Evolutionary conservation across 2,329 filamentous ascomycete species (phyloP).

Genomic region (Rutstroemia sp.): DNA sequence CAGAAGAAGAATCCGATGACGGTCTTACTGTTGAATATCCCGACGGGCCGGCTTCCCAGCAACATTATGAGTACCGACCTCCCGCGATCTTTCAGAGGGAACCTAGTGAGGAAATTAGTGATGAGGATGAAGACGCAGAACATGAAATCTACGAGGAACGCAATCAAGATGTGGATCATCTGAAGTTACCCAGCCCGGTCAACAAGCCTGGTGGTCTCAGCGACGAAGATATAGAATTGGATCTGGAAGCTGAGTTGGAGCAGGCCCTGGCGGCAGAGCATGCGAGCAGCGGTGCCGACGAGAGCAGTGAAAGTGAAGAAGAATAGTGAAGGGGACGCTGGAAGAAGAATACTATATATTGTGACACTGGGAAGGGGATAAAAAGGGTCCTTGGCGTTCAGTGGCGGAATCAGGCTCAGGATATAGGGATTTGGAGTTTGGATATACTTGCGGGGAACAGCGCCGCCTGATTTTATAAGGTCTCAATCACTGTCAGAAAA

Average conservation of each 20-base stretch:
- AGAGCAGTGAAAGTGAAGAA: slow-evolving; percentile 31
- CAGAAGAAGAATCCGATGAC: slow-evolving; percentile 43
- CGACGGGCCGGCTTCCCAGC: slow-evolving; percentile 36
- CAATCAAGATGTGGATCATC: slow-evolving; percentile 33
- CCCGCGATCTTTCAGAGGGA: slow-evolving; percentile 22
- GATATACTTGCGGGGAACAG: too few relatives aligned
- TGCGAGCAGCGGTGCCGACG: slow-evolving; percentile 10
- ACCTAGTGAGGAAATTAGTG: slow-evolving; percentile 32
- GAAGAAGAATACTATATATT: slow-evolving; percentile 27
- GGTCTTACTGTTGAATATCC: slow-evolving; percentile 54
- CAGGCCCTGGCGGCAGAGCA: slow-evolving; percentile 23
- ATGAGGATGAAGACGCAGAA: slow-evolving; percentile 41
- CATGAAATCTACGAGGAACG: slow-evolving; percentile 32
- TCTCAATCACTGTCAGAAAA: too few relatives aligned
- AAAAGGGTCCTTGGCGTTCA: neutral
- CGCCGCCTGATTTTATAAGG: too few relatives aligned
- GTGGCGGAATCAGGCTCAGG: too few relatives aligned
- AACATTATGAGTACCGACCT: slow-evolving; percentile 19
- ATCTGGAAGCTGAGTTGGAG: slow-evolving; percentile 29
- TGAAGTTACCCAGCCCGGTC: slow-evolving; percentile 48
- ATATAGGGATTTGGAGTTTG: too few relatives aligned
- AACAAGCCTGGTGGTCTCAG: slow-evolving; percentile 29
- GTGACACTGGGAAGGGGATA: neutral
- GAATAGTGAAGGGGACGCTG: slow-evolving; percentile 29
- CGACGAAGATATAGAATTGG: slow-evolving; percentile 29